Evolutionary conservation across 2,329 filamentous ascomycete species (phyloP).

Genomic region (Beauveria sp.): DNA sequence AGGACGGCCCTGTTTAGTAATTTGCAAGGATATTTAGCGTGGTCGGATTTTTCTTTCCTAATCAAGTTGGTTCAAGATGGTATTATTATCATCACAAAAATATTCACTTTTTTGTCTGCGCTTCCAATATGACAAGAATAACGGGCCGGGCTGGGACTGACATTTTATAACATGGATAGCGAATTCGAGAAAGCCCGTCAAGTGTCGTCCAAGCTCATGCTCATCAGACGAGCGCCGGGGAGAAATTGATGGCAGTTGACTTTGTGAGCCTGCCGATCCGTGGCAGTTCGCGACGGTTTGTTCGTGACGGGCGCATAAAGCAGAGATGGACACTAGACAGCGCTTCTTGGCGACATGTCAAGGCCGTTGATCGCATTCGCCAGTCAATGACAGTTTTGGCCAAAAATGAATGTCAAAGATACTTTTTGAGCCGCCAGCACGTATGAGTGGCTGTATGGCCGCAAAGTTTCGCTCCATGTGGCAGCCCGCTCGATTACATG

Average conservation of each 20-base stretch:
- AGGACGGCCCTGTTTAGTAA: neutral
- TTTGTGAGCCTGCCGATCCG: too few species aligned
- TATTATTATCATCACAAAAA: neutral
- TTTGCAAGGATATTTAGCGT: neutral
- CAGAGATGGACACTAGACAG: too few species aligned
- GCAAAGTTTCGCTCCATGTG: too few species aligned
- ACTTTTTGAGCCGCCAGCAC: too few species aligned
- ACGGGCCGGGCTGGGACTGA: neutral
- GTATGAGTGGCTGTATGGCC: too few species aligned
- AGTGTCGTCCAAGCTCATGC: neutral
- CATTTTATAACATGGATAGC: neutral
- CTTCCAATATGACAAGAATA: neutral
- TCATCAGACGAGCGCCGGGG: neutral
- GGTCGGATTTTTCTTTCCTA: neutral
- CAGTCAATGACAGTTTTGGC: too few species aligned
- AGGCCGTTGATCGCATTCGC: too few species aligned
- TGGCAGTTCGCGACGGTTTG: too few species aligned
- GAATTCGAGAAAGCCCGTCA: neutral
- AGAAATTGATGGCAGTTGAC: too few species aligned
- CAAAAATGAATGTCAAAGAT: too few species aligned
- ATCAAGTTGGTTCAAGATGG: neutral
- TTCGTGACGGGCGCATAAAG: neutral
- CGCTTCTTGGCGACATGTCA: too few species aligned
- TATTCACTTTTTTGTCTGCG: neutral
- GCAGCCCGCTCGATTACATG: too few species aligned